phyloP scores from a whole-genome alignment of 169 alveolate species.

The Perkinsus chesapeaki region DNA sequence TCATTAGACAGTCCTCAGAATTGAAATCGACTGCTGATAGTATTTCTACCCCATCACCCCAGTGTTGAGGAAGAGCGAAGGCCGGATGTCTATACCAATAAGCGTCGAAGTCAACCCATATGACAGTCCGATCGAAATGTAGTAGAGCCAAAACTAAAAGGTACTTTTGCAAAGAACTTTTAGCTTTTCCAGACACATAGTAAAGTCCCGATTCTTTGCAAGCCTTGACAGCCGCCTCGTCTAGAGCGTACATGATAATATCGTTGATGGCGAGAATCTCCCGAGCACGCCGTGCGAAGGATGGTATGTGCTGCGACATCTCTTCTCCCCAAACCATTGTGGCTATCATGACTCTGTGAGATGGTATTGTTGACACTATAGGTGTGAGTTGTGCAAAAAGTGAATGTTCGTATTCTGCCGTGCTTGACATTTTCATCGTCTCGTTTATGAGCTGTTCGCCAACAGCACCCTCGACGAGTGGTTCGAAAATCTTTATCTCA shows the following conservation, averaged over 20 bases:
- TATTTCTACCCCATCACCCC: background rate
- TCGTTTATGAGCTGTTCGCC: background rate
- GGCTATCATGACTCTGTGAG: background rate
- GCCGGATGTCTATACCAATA: background rate
- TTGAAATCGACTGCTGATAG: background rate
- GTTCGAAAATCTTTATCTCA: background rate
- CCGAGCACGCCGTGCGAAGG: background rate
- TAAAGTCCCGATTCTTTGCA: background rate
- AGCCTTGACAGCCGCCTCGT: background rate
- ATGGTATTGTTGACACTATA: background rate
- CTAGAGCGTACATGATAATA: background rate
- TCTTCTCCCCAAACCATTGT: background rate
- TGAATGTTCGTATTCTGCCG: background rate
- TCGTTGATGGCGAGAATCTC: background rate
- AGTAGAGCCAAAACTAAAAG: background rate
- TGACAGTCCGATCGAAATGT: background rate
- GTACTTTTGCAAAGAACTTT: background rate
- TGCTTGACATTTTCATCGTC: background rate
- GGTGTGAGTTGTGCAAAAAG: background rate
- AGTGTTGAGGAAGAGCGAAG: background rate
- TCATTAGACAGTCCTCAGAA: background rate
- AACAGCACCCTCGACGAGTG: background rate
- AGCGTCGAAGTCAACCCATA: background rate
- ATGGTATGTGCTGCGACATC: background rate
- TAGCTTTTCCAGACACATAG: background rate